Percentiles rank a stretch among this genome's conserved stretches.
Evolutionary conservation across 2,329 filamentous ascomycete species (phyloP).

Genomic region (Fusarium verticillioides): DNA sequence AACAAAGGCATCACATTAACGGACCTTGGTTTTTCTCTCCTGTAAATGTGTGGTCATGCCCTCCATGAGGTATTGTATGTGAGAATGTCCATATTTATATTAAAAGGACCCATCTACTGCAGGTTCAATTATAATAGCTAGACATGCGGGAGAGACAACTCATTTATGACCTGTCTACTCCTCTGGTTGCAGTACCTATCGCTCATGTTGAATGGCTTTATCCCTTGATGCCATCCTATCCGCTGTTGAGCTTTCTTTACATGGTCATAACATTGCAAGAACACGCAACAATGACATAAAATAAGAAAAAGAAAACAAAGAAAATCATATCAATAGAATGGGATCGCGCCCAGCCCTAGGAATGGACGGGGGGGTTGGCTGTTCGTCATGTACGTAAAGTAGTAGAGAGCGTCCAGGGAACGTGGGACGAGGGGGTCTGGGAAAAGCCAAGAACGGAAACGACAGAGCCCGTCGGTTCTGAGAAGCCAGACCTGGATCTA

Average conservation of each 20-base stretch:
- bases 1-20: not conserved
- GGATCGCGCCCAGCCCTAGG: not conserved
- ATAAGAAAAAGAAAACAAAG: not conserved
- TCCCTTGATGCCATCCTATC: constrained; percentile 37
- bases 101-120: constrained; percentile 12
- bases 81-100: constrained; percentile 8
- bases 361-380: constrained; percentile 1
- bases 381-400: not conserved
- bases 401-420: not conserved
- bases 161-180: constrained; percentile 13
- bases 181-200: constrained; percentile 36
- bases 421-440: not conserved
- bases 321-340: not conserved
- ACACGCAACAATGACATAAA: constrained; percentile 15
- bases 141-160: constrained; percentile 16
- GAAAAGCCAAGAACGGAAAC: constrained; percentile 14
- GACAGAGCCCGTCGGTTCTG: constrained; percentile 23
- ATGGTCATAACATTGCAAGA: constrained; percentile 29
- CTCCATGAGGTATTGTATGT: not conserved
- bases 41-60: not conserved
- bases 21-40: not conserved
- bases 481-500: constrained; percentile 20
- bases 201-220: constrained; percentile 52
- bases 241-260: constrained; percentile 41
- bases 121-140: constrained; percentile 21